Evolutionary conservation across 495 filamentous ascomycete genomes (phyloP), one percentile per base, ranked within the genome.

Genomic region (Aspergillus mulundensis): DNA sequence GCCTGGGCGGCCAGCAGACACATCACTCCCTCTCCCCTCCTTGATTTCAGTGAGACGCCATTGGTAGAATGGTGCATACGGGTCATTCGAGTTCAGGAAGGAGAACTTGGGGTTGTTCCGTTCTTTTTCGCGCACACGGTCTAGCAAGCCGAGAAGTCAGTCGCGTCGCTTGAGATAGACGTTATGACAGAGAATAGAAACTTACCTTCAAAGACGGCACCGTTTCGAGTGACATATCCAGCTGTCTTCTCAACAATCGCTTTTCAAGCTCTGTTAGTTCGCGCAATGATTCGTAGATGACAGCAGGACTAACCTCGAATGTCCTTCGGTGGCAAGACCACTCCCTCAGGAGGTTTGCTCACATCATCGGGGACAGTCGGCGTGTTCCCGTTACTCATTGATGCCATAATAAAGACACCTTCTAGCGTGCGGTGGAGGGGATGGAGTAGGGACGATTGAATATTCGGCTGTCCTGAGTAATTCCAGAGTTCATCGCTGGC

Each of bases 171-270:
- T 18, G 39, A 41, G 25, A 23, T 36, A 30, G 2, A 12, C 11
- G 19, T 25, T 30, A 15, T 20, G 7, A n/a, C 0, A 11, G 16
- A 16, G 7, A 10, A 36, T 11, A 15, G 18, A 23, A 39, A 70
- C 76, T 56, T 64, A 85, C 83, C 81, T 82, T 94, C 93, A 68
- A 97, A 95, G 24, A 86, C 81, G 18, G 81, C 57, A 19, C 91
- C 91, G 68, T 96, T 77, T 86, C 70, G 86, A 64, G 85, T 86
- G 40, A 96, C 91, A 67, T 93, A 96, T 18, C 91, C 91, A 30
- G 93, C 92, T n/a, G 93, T 96, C 73, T 95, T 97, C 70, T 97
- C 93, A 62, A 96, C 85, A 59, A 93, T 87, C 2, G 77, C 80
- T 85, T 55, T 43, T 30, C 16, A n/a, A 16, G 2, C 20, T 36